Evolutionary conservation across 495 filamentous ascomycete species (phyloP), one percentile per base, ranked within the genome.

Genomic region (Barbatosphaeria neglecta): DNA sequence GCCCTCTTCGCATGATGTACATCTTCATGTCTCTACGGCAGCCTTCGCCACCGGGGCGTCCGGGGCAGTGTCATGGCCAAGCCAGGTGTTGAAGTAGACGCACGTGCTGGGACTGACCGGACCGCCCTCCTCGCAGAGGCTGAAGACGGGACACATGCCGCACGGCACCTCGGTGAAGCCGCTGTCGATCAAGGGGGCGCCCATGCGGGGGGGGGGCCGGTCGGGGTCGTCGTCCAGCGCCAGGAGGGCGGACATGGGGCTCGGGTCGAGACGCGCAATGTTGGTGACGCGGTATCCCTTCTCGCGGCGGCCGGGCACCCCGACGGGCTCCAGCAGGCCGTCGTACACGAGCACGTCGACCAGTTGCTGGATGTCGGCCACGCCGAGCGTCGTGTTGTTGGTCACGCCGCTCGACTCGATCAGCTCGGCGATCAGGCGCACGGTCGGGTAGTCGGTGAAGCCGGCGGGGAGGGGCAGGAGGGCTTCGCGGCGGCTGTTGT

Each of bases 101-200:
- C 92, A 98, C 42, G 76, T 94, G 46, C 81, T 83, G 1, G 92
- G 86, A 59, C 82, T 92, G 27, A 97, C 86, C 8, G 84, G 83
- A 1, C 88, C 89, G 6, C 84, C 88, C 45, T 92, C 86, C 41
- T 83, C 83, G 63, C 92, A 98, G 17, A 95, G 69, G 33, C 84
- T 78, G 65, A 95, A 93, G n/a, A 96, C 92, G 0, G 93, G 92
- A 60, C 92, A 98, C 50, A 77, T 71, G 15, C 88, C 90, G 69
- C 92, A 98, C 7, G 92, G 92, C 3, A 81, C 81, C 54, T 95
- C 87, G 1, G 84, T 92, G 57, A 93, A 78, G 19, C 85, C 87
- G 46, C 67, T 74, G 63, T 49, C 58, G 45, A 39, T 64, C 24
- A 67, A 59, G 48, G 75, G 68, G 42, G 59, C 61, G 31, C 64